Conservation (phyloP, 2,329 filamentous ascomycete genomes). For the Xylaria multiplex region DNA sequence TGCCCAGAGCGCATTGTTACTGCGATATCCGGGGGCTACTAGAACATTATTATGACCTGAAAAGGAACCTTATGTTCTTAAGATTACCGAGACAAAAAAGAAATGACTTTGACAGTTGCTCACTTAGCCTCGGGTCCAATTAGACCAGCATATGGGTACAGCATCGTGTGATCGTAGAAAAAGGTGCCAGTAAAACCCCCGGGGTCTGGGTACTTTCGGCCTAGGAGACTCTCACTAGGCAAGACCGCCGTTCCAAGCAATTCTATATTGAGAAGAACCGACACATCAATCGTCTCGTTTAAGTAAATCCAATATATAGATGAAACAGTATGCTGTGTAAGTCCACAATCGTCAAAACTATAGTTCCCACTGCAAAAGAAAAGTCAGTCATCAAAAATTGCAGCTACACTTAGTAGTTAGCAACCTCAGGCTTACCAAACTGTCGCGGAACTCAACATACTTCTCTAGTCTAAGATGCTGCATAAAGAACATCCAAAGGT, state of each 20-base stretch:
- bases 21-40: background rate
- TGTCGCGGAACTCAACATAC: constrained; percentile 24
- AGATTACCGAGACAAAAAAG: background rate
- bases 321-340: constrained; percentile 22
- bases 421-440: constrained; percentile 20
- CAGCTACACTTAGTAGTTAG: constrained; percentile 28
- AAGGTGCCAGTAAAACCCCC: constrained; percentile 31
- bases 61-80: background rate
- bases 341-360: constrained; percentile 36
- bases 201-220: constrained; percentile 11
- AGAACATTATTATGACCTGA: background rate
- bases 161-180: constrained; percentile 36
- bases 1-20: constrained; percentile 33
- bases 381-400: constrained; percentile 37
- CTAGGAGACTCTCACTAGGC: constrained; percentile 26
- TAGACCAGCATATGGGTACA: constrained; percentile 36
- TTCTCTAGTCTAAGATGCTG: constrained; percentile 37
- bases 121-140: constrained; percentile 21
- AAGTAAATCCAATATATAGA: constrained; percentile 36
- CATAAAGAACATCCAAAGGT: constrained; percentile 29
- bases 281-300: constrained; percentile 35
- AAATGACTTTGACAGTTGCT: background rate
- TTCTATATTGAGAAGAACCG: constrained; percentile 27
- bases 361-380: constrained; percentile 41
- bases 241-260: constrained; percentile 29